Percentiles rank a stretch among this genome's conserved stretches.
phyloP scores from a whole-genome alignment of 805 yeast genomes.

The Yamadazyma nakazawae region DNA sequence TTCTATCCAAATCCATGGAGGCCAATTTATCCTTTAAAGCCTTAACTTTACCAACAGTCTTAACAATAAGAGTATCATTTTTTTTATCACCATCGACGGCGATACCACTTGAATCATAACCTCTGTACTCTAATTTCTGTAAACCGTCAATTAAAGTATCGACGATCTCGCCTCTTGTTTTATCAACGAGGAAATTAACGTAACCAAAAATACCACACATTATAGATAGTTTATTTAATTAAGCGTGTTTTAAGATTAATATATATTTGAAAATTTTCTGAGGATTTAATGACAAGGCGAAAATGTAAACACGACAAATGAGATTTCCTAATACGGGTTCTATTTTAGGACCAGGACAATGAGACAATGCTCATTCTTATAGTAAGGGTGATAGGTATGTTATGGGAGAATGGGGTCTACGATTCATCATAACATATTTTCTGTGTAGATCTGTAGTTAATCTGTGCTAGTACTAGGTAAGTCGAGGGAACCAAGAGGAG shows the following conservation, averaged over 20 bases:
- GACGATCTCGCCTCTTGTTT: constrained; percentile 87
- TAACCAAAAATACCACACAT: constrained; percentile 95
- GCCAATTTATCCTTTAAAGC: constrained; percentile 68
- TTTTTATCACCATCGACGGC: constrained; percentile 88
- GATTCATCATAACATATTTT: too few species aligned
- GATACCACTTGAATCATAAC: constrained; percentile 96
- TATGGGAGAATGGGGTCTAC: too few species aligned
- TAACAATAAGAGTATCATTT: constrained; percentile 68
- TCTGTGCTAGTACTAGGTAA: too few species aligned
- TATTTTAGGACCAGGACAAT: too few species aligned
- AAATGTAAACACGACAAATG: constrained; percentile 7
- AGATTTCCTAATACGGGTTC: constrained; percentile 5
- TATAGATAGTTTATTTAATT: background rate
- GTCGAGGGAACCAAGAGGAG: too few species aligned
- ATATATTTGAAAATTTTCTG: constrained; percentile 2
- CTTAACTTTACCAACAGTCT: constrained; percentile 89
- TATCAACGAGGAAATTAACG: constrained; percentile 91
- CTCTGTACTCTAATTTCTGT: constrained; percentile 89
- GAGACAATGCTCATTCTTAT: background rate
- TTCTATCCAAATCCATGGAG: constrained; percentile 49
- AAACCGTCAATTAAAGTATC: constrained; percentile 85
- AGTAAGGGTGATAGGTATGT: background rate
- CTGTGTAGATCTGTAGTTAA: too few species aligned
- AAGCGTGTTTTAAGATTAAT: background rate
- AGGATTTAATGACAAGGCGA: background rate